Percentiles rank a stretch among this genome's conserved stretches.
phyloP scores from a whole-genome alignment of 805 yeast species.

The Suhomyces faveliae region DNA sequence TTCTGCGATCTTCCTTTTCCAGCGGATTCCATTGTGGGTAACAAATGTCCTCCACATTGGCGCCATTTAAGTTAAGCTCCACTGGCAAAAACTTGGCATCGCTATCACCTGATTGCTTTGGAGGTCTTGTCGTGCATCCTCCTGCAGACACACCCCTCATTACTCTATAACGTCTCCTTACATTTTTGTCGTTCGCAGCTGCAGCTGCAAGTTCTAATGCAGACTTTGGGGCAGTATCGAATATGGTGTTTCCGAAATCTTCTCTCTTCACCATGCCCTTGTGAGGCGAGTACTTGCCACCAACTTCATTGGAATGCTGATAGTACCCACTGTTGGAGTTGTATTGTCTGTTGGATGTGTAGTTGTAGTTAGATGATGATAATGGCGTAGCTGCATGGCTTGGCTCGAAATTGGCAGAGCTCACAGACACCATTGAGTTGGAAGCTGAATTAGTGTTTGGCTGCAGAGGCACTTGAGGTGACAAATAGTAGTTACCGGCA shows the following conservation, averaged over 20 bases:
- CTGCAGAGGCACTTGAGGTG: conserved; percentile 2
- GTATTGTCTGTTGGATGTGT: conserved; percentile 5
- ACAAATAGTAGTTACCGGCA: conserved; percentile 4
- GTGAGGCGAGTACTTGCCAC: neutral
- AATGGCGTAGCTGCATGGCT: neutral
- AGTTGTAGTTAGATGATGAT: conserved; percentile 1
- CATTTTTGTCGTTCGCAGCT: conserved; percentile 1
- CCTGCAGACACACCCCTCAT: conserved; percentile 60
- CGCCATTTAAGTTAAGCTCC: conserved; percentile 44
- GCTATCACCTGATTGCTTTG: conserved; percentile 35
- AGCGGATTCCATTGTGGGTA: conserved; percentile 47
- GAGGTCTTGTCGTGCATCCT: conserved; percentile 56
- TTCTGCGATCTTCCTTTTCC: conserved; percentile 50
- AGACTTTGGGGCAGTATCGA: neutral
- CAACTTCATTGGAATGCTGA: neutral
- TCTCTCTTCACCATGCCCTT: conserved; percentile 1
- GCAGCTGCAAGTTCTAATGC: conserved; percentile 3
- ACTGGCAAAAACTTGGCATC: conserved; percentile 44
- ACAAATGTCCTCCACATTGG: conserved; percentile 48
- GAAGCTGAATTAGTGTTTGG: neutral
- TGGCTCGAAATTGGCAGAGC: conserved; percentile 2
- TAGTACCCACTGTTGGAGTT: neutral
- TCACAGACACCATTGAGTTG: neutral
- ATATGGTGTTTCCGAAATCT: neutral
- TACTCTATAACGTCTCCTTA: conserved; percentile 36